phyloP scores from a whole-genome alignment of 2,329 filamentous ascomycete species.

The Botrytis aclada region DNA sequence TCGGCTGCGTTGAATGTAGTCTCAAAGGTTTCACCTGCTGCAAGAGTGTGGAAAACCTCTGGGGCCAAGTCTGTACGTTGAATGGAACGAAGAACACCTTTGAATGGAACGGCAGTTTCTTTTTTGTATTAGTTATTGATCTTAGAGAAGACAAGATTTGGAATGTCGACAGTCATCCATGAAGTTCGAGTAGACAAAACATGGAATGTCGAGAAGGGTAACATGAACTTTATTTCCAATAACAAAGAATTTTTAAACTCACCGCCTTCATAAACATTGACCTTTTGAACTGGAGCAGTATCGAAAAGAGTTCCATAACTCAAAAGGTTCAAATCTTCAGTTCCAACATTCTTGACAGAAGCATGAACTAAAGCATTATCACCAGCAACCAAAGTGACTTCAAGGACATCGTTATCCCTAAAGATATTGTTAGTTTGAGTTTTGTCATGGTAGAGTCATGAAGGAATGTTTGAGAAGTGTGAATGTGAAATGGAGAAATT shows the following conservation, averaged over 20 bases:
- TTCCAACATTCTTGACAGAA: constrained; percentile 42
- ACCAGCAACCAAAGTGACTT: constrained; percentile 32
- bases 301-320: constrained; percentile 44
- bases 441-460: background rate
- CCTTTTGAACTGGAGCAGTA: constrained; percentile 43
- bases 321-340: constrained; percentile 40
- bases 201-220: background rate
- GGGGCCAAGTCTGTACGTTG: constrained; percentile 38
- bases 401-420: constrained; percentile 32
- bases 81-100: constrained; percentile 39
- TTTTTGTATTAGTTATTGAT: background rate
- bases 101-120: constrained; percentile 13
- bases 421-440: constrained; percentile 25
- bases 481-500: too few species aligned
- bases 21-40: constrained; percentile 42
- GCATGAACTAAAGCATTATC: constrained; percentile 42
- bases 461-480: background rate
- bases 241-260: constrained; percentile 21
- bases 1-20: constrained; percentile 45
- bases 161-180: too few species aligned
- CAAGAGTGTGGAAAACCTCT: constrained; percentile 43
- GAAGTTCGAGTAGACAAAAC: background rate
- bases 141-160: background rate
- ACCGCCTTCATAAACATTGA: constrained; percentile 38
- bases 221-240: too few species aligned